A percentile compares a stretch with the other conserved stretches of the same genome.
Conservation (phyloP, 306 rosid species). For the Rosa chinensis region DNA sequence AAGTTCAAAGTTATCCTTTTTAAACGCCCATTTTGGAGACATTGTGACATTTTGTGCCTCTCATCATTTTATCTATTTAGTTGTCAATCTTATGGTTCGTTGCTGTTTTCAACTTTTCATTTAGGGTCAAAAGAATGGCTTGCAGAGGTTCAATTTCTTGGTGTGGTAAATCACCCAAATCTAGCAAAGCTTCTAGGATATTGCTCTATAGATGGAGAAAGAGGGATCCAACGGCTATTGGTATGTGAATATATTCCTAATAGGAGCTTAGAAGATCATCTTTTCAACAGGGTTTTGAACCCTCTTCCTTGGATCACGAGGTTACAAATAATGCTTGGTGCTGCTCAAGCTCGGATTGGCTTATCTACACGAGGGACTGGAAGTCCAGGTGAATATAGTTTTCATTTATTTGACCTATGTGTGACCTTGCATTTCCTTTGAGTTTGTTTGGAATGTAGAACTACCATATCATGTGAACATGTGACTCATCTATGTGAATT, state of each 20-base stretch:
- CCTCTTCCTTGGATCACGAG: slow-evolving; percentile 70
- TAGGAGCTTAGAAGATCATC: slow-evolving; percentile 82
- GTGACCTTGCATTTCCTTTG: not conserved
- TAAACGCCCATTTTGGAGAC: not conserved
- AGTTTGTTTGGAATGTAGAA: not conserved
- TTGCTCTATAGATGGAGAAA: slow-evolving; percentile 71
- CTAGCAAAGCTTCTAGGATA: slow-evolving; percentile 88
- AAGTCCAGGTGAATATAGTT: slow-evolving; percentile 55
- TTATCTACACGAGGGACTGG: slow-evolving; percentile 76
- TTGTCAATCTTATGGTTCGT: slow-evolving; percentile 15
- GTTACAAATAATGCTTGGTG: slow-evolving; percentile 77
- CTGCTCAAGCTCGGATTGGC: slow-evolving; percentile 80
- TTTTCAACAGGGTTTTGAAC: slow-evolving; percentile 56
- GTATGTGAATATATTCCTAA: slow-evolving; percentile 91
- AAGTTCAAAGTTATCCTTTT: not conserved
- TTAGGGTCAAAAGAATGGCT: slow-evolving; percentile 99
- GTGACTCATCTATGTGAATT: not conserved
- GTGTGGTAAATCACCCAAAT: slow-evolving; percentile 79
- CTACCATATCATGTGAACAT: not conserved
- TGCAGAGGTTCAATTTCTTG: slow-evolving; percentile 89
- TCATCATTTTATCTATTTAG: not conserved
- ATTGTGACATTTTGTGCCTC: not conserved
- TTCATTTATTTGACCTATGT: slow-evolving; percentile 3
- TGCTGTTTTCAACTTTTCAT: slow-evolving; percentile 1
- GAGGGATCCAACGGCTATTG: slow-evolving; percentile 74